These are phyloP conservation scores for Capronia americana DNA, from an alignment of 2,329 filamentous ascomycete genomes.

Conservation along the genomic window DNA sequence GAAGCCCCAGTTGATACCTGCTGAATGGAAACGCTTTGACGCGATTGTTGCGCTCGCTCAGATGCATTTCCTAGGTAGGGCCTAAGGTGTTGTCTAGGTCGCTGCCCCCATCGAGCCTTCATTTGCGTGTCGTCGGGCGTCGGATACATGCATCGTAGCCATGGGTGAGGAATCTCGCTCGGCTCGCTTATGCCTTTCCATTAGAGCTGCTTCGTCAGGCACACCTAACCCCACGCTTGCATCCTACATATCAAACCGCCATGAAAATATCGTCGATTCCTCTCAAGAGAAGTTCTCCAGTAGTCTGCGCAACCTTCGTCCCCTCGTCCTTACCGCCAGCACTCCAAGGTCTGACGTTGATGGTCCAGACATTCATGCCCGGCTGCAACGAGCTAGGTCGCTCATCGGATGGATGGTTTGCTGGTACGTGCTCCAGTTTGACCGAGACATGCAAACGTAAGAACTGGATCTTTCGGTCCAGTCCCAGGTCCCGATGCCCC, in stretches of 20 bases:
- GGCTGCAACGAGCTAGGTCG: conserved; percentile 9
- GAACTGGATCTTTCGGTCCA: conserved; percentile 21
- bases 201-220: background rate
- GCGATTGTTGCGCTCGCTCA: too few species aligned
- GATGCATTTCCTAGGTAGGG: too few species aligned
- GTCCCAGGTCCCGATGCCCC: conserved; percentile 18
- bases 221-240: background rate
- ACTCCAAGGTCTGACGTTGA: conserved; percentile 18
- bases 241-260: background rate
- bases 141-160: background rate
- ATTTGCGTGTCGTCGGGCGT: background rate
- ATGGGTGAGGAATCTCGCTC: background rate
- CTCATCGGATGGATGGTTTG: conserved; percentile 5
- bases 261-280: conserved; percentile 18
- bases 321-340: conserved; percentile 2
- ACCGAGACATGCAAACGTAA: conserved; percentile 19
- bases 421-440: conserved; percentile 3
- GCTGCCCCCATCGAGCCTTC: background rate
- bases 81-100: too few species aligned
- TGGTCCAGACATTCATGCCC: conserved; percentile 30
- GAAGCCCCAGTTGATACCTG: background rate
- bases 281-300: conserved; percentile 17
- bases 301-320: conserved; percentile 9
- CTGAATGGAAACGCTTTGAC: too few species aligned
- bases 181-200: background rate